Conservation (phyloP, 768 basidiomycete species). For the Agaricus blazei region DNA sequence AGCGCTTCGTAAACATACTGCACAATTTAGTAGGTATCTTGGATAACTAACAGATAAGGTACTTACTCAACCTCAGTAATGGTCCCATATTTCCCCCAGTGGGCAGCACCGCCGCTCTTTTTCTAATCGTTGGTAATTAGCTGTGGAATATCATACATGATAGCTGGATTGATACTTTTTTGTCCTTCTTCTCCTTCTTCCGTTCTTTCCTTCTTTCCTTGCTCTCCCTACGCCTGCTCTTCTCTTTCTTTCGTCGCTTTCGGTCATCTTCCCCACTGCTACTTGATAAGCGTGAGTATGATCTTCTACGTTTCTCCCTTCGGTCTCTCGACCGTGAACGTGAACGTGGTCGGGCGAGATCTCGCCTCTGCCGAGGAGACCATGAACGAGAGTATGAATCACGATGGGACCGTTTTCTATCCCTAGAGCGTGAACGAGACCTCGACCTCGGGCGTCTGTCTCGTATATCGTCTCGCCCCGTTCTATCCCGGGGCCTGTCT, state of each 20-base stretch:
- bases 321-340: constrained; percentile 20
- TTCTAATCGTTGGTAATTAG: constrained; percentile 30
- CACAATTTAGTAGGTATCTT: background rate
- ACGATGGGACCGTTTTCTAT: constrained; percentile 9
- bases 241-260: constrained; percentile 41
- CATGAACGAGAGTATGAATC: constrained; percentile 18
- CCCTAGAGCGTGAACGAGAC: constrained; percentile 19
- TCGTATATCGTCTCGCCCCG: constrained; percentile 7
- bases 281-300: constrained; percentile 35
- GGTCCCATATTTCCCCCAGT: constrained; percentile 91
- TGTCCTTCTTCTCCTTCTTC: constrained; percentile 56
- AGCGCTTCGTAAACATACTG: constrained; percentile 77
- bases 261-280: constrained; percentile 27
- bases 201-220: constrained; percentile 27
- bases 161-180: constrained; percentile 41
- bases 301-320: constrained; percentile 20
- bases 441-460: constrained; percentile 14
- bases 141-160: constrained; percentile 1
- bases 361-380: constrained; percentile 22
- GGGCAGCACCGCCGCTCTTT: constrained; percentile 49
- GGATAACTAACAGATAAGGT: constrained; percentile 18
- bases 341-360: constrained; percentile 21
- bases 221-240: constrained; percentile 43
- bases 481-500: constrained; percentile 4
- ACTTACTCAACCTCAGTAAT: constrained; percentile 83